phyloP scores from a whole-genome alignment of 2,329 filamentous ascomycete species.

The Aspergillus transmontanensis region DNA sequence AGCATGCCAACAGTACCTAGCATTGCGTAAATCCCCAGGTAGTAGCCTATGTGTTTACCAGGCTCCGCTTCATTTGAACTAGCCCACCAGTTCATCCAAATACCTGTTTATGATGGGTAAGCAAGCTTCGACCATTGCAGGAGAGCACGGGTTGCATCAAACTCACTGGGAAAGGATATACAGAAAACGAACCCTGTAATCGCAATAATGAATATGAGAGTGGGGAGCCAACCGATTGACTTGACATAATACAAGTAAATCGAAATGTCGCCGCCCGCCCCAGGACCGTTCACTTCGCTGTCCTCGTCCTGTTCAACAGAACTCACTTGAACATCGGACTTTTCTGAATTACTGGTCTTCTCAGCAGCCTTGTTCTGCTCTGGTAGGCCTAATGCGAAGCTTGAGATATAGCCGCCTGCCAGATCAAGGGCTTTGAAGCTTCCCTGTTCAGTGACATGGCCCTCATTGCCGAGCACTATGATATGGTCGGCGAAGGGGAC shows the following conservation, averaged over 20 bases:
- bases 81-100: slow-evolving; percentile 49
- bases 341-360: slow-evolving; percentile 14
- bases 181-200: slow-evolving; percentile 43
- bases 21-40: slow-evolving; percentile 44
- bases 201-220: slow-evolving; percentile 39
- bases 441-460: slow-evolving; percentile 46
- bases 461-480: slow-evolving; percentile 41
- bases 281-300: slow-evolving; percentile 30
- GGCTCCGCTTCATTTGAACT: slow-evolving; percentile 38
- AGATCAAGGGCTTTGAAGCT: slow-evolving; percentile 40
- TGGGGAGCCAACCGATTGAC: slow-evolving; percentile 40
- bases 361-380: slow-evolving; percentile 34
- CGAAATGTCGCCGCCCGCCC: slow-evolving; percentile 43
- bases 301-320: slow-evolving; percentile 18
- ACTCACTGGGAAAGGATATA: slow-evolving; percentile 44
- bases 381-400: slow-evolving; percentile 36
- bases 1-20: slow-evolving; percentile 41
- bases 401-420: slow-evolving; percentile 44
- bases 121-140: background rate
- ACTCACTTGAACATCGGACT: slow-evolving; percentile 8
- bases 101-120: slow-evolving; percentile 23
- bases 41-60: slow-evolving; percentile 38
- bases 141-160: too few relatives aligned
- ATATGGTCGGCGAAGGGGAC: slow-evolving; percentile 48
- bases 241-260: slow-evolving; percentile 47